Percentiles rank a stretch among this genome's conserved stretches.
These are phyloP conservation scores for Bruguiera hainesii DNA, from an alignment of 441 rosid genomes.

Conservation along the genomic window DNA sequence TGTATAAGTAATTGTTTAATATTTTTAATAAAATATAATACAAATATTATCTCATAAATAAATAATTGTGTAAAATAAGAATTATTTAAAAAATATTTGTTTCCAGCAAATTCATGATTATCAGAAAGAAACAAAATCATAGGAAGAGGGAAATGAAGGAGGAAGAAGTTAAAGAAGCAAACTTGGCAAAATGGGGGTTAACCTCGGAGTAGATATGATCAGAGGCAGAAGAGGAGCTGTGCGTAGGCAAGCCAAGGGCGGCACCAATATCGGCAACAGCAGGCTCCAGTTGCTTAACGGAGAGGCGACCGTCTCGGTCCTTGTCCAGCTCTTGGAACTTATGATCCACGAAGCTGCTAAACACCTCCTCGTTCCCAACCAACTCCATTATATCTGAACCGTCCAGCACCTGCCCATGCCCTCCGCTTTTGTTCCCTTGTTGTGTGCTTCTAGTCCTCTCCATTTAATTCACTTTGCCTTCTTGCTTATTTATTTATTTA, in stretches of 20 bases:
- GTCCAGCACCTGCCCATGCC: constrained; percentile 59
- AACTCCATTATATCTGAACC: constrained; percentile 93
- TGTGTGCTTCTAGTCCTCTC: constrained; percentile 20
- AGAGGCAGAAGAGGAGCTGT: constrained; percentile 74
- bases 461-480: constrained; percentile 28
- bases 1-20: too few relatives aligned
- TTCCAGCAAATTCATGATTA: too few relatives aligned
- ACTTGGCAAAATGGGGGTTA: not conserved
- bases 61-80: too few relatives aligned
- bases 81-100: too few relatives aligned
- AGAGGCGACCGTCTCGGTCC: constrained; percentile 75
- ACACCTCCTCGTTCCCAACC: constrained; percentile 81
- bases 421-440: constrained; percentile 9
- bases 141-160: not conserved
- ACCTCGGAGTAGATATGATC: constrained; percentile 88
- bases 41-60: too few relatives aligned
- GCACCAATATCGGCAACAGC: constrained; percentile 95
- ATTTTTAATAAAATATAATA: too few relatives aligned
- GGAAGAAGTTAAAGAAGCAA: not conserved
- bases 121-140: not conserved
- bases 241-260: constrained; percentile 84
- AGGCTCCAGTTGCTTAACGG: constrained; percentile 82
- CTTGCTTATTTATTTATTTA: not conserved
- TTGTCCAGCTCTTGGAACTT: constrained; percentile 76
- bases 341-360: constrained; percentile 65